Evolutionary conservation across 2,329 filamentous ascomycete genomes (phyloP).

Genomic region (Aschersonia sp.): DNA sequence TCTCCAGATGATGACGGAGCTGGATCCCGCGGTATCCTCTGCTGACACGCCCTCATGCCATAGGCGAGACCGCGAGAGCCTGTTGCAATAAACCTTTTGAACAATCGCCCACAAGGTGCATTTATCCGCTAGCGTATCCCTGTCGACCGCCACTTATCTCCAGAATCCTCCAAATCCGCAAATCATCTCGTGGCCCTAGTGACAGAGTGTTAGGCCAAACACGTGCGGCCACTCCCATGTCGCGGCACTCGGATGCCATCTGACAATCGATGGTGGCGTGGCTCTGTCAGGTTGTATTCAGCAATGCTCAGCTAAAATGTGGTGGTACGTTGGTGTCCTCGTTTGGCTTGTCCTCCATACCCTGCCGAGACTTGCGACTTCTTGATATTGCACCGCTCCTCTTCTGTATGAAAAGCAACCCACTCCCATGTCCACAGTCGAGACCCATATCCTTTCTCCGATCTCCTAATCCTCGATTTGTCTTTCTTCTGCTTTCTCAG

Average conservation of each 20-base stretch:
- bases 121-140: conserved; percentile 7
- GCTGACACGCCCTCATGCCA: neutral
- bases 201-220: conserved; percentile 2
- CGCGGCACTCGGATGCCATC: conserved; percentile 4
- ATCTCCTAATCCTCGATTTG: neutral
- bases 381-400: conserved; percentile 1
- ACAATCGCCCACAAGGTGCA: conserved; percentile 3
- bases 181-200: conserved; percentile 5
- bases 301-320: conserved; percentile 9
- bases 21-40: neutral
- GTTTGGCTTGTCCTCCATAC: conserved; percentile 3
- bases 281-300: neutral
- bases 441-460: neutral
- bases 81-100: conserved; percentile 4
- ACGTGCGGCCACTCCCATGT: conserved; percentile 6
- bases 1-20: neutral
- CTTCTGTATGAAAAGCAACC: conserved; percentile 11
- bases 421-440: conserved; percentile 4
- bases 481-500: neutral
- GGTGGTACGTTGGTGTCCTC: conserved; percentile 8
- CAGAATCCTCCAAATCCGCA: conserved; percentile 5
- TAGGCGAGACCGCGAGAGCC: conserved; percentile 5
- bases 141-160: conserved; percentile 8
- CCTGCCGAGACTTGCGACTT: conserved; percentile 4
- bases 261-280: conserved; percentile 1